Evolutionary conservation across 2,329 filamentous ascomycete species (phyloP).

Genomic region (Talaromyces amestolkiae): DNA sequence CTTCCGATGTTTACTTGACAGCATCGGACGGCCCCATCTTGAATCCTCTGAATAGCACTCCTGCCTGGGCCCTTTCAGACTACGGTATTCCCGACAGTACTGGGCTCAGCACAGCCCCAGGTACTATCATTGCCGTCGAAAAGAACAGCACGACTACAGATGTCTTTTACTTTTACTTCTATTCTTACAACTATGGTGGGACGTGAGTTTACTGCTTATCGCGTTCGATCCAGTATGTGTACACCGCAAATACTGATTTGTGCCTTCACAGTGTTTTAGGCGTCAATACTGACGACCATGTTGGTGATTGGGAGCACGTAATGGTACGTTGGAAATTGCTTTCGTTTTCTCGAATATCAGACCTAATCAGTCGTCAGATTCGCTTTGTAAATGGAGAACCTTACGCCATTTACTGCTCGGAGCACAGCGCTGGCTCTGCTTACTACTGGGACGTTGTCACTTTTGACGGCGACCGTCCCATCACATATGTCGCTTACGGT

Average conservation of each 20-base stretch:
- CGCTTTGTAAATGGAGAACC: neutral
- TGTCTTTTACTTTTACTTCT: slow-evolving; percentile 16
- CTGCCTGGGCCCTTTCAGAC: slow-evolving; percentile 8
- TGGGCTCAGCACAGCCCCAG: slow-evolving; percentile 6
- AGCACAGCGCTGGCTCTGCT: slow-evolving; percentile 7
- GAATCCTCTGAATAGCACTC: slow-evolving; percentile 6
- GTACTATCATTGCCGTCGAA: slow-evolving; percentile 1
- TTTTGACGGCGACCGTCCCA: neutral
- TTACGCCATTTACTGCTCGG: slow-evolving; percentile 9
- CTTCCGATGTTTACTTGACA: neutral
- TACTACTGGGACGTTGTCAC: slow-evolving; percentile 13
- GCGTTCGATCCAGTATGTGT: neutral
- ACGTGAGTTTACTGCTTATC: neutral
- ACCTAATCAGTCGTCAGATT: neutral
- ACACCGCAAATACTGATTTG: neutral
- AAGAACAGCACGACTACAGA: slow-evolving; percentile 12
- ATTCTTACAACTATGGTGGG: slow-evolving; percentile 15
- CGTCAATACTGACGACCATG: neutral
- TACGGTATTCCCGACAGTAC: slow-evolving; percentile 5
- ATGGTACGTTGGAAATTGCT: neutral
- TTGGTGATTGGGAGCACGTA: neutral
- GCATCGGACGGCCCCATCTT: slow-evolving; percentile 3
- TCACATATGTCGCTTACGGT: slow-evolving; percentile 8
- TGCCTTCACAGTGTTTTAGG: neutral
- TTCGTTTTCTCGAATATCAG: neutral